phyloP scores from a whole-genome alignment of 257 asterid genomes.

The Nicotiana otophora region DNA sequence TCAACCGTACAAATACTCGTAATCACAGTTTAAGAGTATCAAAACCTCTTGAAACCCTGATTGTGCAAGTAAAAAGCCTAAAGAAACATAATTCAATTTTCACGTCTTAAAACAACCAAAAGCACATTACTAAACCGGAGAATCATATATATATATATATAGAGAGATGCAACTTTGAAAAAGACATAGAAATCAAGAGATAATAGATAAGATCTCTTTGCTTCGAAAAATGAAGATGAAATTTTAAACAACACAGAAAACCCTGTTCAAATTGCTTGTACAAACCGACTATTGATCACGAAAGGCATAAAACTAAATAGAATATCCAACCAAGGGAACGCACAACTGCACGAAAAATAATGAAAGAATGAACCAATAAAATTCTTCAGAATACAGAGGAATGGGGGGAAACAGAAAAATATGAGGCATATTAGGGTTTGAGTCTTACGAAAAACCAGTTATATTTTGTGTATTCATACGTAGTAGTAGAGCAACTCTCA shows the following conservation, averaged over 20 bases:
- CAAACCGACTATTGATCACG: background rate
- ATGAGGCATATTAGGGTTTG: background rate
- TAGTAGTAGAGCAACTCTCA: background rate
- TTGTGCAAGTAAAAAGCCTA: too few species aligned
- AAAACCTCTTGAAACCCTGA: too few species aligned
- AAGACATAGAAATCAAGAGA: background rate
- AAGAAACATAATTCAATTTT: too few species aligned
- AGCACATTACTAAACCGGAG: too few species aligned
- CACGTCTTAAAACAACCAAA: too few species aligned
- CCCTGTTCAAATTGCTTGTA: background rate
- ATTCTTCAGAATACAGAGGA: background rate
- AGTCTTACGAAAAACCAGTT: background rate
- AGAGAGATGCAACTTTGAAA: background rate
- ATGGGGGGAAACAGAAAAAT: background rate
- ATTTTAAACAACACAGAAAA: background rate
- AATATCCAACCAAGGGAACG: background rate
- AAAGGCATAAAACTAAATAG: background rate
- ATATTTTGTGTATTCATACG: background rate
- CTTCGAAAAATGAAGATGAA: background rate
- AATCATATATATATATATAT: too few species aligned
- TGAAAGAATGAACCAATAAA: background rate
- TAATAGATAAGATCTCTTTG: background rate
- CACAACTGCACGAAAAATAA: background rate
- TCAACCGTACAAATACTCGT: too few species aligned
- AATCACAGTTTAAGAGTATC: too few species aligned